A percentile compares a stretch with the other conserved stretches of the same genome.
Conservation (phyloP, 768 basidiomycete genomes). For the Phylloporus sp. region DNA sequence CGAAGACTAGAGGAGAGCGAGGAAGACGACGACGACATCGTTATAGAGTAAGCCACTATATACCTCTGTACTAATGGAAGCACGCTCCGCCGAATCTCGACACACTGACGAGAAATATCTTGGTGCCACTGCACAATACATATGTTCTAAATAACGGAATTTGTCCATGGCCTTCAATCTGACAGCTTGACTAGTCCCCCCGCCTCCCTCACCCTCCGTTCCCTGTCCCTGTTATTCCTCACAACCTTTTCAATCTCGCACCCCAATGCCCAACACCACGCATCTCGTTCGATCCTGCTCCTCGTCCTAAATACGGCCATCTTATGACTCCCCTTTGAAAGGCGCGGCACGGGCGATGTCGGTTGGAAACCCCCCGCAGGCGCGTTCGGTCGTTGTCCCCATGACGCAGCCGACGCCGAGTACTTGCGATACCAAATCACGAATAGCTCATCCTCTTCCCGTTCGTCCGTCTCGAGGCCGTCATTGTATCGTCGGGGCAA, state of each 20-base stretch:
- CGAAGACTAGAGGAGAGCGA: constrained; percentile 36
- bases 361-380: constrained; percentile 15
- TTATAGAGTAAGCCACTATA: constrained; percentile 45
- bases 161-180: constrained; percentile 2
- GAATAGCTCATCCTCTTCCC: constrained; percentile 84
- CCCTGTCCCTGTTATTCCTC: constrained; percentile 56
- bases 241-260: constrained; percentile 82
- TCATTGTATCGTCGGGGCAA: constrained; percentile 80
- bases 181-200: constrained; percentile 48
- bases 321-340: constrained; percentile 53
- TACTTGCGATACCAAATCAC: constrained; percentile 66
- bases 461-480: constrained; percentile 83
- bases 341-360: constrained; percentile 37
- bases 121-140: not conserved
- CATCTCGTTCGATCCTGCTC: constrained; percentile 83
- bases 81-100: not conserved
- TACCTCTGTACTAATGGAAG: constrained; percentile 11
- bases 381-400: constrained; percentile 15
- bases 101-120: not conserved
- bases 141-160: not conserved
- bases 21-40: constrained; percentile 40
- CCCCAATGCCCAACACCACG: constrained; percentile 93
- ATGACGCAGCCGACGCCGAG: constrained; percentile 1
- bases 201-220: constrained; percentile 57
- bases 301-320: constrained; percentile 65